Evolutionary conservation across 1,139 yeast species (phyloP).

Genomic region (Candida sanyaensis): DNA sequence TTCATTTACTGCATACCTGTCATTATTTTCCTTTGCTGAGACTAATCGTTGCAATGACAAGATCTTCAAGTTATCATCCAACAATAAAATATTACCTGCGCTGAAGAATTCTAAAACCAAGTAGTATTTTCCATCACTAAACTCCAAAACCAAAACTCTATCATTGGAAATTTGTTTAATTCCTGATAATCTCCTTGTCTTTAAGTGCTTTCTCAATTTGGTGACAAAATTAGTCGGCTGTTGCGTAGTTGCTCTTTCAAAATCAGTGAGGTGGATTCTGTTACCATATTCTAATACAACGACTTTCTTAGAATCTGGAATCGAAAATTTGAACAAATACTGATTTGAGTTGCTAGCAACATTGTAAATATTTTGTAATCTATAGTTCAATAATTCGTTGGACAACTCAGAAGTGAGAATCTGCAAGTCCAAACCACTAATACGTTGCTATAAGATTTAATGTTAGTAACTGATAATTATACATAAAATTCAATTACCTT

Average conservation of each 20-base stretch:
- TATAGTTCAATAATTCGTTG: conserved; percentile 55
- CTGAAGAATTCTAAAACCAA: conserved; percentile 90
- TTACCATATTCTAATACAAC: conserved; percentile 86
- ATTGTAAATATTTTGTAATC: conserved; percentile 86
- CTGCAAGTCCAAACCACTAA: conserved; percentile 80
- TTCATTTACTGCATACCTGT: conserved; percentile 72
- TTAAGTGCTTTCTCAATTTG: conserved; percentile 83
- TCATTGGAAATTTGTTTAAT: conserved; percentile 77
- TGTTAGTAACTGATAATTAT: background rate
- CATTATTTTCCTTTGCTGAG: conserved; percentile 64
- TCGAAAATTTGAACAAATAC: conserved; percentile 75
- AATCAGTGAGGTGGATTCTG: conserved; percentile 76
- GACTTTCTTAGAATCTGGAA: conserved; percentile 78
- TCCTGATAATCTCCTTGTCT: conserved; percentile 72
- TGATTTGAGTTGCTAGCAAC: conserved; percentile 72
- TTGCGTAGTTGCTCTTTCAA: conserved; percentile 76
- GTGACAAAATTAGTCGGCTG: conserved; percentile 85
- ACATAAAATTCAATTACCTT: no score
- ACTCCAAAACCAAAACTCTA: conserved; percentile 76
- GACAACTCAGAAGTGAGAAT: conserved; percentile 69
- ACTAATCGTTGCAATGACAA: conserved; percentile 78
- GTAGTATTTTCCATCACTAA: conserved; percentile 77
- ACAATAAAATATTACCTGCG: conserved; percentile 84
- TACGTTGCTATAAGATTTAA: conserved; percentile 68
- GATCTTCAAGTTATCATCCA: conserved; percentile 70